These are phyloP conservation scores for Trichophyton verrucosum DNA, from an alignment of 2,329 filamentous ascomycete genomes.

Conservation along the genomic window DNA sequence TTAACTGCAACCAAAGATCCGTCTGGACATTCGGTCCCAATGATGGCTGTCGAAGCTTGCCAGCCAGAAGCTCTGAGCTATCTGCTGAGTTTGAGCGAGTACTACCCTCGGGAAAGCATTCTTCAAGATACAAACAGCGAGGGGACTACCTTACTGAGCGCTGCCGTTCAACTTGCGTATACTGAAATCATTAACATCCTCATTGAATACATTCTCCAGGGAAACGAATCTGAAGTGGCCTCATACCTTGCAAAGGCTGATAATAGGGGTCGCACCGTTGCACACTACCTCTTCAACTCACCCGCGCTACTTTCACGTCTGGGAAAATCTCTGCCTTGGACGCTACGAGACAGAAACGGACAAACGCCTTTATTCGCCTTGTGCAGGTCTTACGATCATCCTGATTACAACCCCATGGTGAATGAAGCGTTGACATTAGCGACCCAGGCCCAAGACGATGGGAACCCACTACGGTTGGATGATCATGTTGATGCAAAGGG, in stretches of 20 bases:
- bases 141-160: constrained; percentile 76
- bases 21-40: constrained; percentile 69
- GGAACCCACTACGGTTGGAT: constrained; percentile 70
- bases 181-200: constrained; percentile 61
- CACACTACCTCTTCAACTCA: constrained; percentile 92
- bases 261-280: constrained; percentile 71
- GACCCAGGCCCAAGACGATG: constrained; percentile 61
- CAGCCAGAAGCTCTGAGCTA: constrained; percentile 64
- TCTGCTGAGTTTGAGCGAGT: constrained; percentile 61
- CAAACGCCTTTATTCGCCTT: constrained; percentile 96
- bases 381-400: constrained; percentile 89
- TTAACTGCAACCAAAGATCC: constrained; percentile 45
- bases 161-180: constrained; percentile 76
- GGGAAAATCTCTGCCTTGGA: constrained; percentile 72
- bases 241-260: constrained; percentile 67
- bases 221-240: constrained; percentile 43
- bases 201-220: constrained; percentile 55
- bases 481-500: constrained; percentile 87
- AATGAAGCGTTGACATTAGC: constrained; percentile 65
- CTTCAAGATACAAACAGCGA: constrained; percentile 80
- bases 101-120: constrained; percentile 59
- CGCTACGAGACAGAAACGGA: constrained; percentile 83
- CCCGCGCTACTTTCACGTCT: constrained; percentile 67
- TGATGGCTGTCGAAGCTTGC: constrained; percentile 70
- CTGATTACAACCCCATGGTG: constrained; percentile 78